phyloP scores from a whole-genome alignment of 1,284 basidiomycete species.

The Ustilago trichophora region DNA sequence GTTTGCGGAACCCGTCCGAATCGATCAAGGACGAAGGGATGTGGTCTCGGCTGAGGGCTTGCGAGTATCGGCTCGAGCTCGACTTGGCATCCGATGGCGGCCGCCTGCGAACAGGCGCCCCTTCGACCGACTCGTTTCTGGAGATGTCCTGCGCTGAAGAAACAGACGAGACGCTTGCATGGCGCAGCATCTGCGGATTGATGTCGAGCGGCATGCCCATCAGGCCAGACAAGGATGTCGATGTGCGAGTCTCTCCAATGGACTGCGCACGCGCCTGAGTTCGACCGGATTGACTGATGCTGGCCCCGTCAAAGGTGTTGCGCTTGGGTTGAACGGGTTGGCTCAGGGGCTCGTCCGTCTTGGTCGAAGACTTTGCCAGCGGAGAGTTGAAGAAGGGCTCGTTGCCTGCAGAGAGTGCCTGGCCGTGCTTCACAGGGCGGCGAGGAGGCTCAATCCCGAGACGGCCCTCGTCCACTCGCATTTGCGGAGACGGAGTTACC shows the following conservation, averaged over 20 bases:
- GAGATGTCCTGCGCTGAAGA: conserved; percentile 19
- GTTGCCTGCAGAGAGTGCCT: neutral
- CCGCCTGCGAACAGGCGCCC: conserved; percentile 11
- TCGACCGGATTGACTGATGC: conserved; percentile 2
- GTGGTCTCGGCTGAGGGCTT: conserved; percentile 32
- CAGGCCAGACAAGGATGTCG: conserved; percentile 41
- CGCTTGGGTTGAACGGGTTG: conserved; percentile 14
- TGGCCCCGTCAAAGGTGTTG: conserved; percentile 9
- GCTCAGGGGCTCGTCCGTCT: conserved; percentile 35
- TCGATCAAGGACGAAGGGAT: conserved; percentile 24
- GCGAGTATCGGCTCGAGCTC: conserved; percentile 39
- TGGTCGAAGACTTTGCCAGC: conserved; percentile 37
- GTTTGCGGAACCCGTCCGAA: conserved; percentile 31
- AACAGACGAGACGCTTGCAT: conserved; percentile 30
- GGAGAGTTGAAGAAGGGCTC: conserved; percentile 31
- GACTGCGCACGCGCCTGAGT: conserved; percentile 8
- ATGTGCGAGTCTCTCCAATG: conserved; percentile 21
- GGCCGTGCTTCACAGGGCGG: conserved; percentile 22
- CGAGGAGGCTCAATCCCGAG: conserved; percentile 26
- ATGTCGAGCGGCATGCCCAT: conserved; percentile 48
- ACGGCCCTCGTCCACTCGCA: conserved; percentile 28
- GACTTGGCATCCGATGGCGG: conserved; percentile 40
- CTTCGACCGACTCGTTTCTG: conserved; percentile 6
- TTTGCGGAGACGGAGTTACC: conserved; percentile 42
- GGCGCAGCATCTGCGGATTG: conserved; percentile 35